Percentiles rank a stretch among this genome's conserved stretches.
Conservation (phyloP, 2,329 filamentous ascomycete genomes). For the Eutypella sp. region DNA sequence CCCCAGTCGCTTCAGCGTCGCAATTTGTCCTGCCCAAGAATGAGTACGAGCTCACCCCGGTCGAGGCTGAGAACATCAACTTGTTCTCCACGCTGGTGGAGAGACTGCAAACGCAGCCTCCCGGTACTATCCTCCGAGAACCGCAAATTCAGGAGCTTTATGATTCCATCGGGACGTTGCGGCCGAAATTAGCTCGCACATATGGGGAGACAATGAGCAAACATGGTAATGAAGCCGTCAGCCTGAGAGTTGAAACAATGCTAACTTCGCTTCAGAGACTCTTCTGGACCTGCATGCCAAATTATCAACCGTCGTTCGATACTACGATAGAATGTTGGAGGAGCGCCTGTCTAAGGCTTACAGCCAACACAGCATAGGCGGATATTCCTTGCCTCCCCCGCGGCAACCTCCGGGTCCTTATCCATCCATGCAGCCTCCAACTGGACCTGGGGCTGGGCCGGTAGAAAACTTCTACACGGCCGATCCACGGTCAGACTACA, state of each 20-base stretch:
- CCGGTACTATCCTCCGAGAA: conserved; percentile 91
- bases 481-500: conserved; percentile 47
- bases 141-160: conserved; percentile 98
- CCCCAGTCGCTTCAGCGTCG: conserved; percentile 43
- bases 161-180: conserved; percentile 88
- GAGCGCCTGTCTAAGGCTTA: conserved; percentile 92
- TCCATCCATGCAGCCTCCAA: conserved; percentile 59
- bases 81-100: conserved; percentile 92
- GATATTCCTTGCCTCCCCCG: conserved; percentile 53
- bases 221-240: conserved; percentile 61
- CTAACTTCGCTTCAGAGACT: conserved; percentile 60
- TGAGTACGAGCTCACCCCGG: conserved; percentile 87
- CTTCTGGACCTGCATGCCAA: conserved; percentile 92
- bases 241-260: not conserved
- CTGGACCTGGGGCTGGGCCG: conserved; percentile 42
- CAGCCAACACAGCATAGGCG: conserved; percentile 68
- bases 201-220: conserved; percentile 99
- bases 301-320: conserved; percentile 89
- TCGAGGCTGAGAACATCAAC: conserved; percentile 97
- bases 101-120: conserved; percentile 87
- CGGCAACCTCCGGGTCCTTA: conserved; percentile 60
- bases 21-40: conserved; percentile 68
- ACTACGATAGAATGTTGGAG: conserved; percentile 97
- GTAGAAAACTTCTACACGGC: conserved; percentile 81
- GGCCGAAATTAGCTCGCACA: conserved; percentile 89